These are phyloP conservation scores for Rhizopus delemar DNA, from an alignment of 371 early-diverging fungal species.

Conservation along the genomic window DNA sequence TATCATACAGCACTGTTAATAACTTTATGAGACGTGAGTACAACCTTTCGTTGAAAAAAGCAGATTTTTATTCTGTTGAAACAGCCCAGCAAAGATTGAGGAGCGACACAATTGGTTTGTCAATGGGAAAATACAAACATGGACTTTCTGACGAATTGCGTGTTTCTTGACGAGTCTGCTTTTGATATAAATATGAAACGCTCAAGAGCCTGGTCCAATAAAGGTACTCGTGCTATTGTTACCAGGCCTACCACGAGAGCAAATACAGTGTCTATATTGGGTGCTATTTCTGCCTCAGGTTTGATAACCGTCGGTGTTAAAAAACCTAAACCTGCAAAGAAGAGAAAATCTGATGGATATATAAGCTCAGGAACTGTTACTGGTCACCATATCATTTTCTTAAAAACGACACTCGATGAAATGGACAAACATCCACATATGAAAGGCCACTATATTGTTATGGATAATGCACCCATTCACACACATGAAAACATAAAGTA, in stretches of 20 bases:
- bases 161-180: too few species aligned
- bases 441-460: slow-evolving; percentile 21
- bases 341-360: slow-evolving; percentile 28
- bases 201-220: too few species aligned
- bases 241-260: too few species aligned
- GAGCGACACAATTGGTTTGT: slow-evolving; percentile 9
- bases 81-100: slow-evolving; percentile 5
- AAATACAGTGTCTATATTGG: slow-evolving; percentile 26
- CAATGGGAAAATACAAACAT: slow-evolving; percentile 19
- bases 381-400: slow-evolving; percentile 23
- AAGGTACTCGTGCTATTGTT: too few species aligned
- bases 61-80: slow-evolving; percentile 17
- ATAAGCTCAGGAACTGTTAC: slow-evolving; percentile 25
- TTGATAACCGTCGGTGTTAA: slow-evolving; percentile 26
- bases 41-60: slow-evolving; percentile 18
- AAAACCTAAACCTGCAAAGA: slow-evolving; percentile 28
- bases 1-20: slow-evolving; percentile 16
- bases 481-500: slow-evolving; percentile 28
- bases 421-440: slow-evolving; percentile 28
- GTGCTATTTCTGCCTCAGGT: slow-evolving; percentile 28
- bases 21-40: slow-evolving; percentile 17
- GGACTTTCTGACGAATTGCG: slow-evolving; percentile 20
- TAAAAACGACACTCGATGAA: slow-evolving; percentile 23
- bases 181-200: too few species aligned
- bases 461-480: slow-evolving; percentile 26